A percentile compares a stretch with the other conserved stretches of the same genome.
These are phyloP conservation scores for Taphrina betulina DNA, from an alignment of 1,139 yeast species.

Conservation along the genomic window DNA sequence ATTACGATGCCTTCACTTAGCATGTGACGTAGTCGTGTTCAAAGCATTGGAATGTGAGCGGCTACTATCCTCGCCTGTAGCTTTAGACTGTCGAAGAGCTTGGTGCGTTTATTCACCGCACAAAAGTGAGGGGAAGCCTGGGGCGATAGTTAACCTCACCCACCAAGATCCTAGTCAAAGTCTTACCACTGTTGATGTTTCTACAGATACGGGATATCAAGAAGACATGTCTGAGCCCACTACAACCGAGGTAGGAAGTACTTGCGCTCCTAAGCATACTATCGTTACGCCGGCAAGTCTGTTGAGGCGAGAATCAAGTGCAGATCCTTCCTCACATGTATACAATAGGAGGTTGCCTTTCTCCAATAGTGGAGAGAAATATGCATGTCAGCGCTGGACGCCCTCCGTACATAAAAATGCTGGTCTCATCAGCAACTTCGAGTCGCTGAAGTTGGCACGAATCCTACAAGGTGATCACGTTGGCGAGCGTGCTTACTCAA, in stretches of 20 bases:
- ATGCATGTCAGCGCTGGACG: constrained; percentile 37
- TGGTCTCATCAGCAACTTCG: constrained; percentile 28
- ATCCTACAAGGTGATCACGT: constrained; percentile 35
- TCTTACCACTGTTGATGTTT: too few relatives aligned
- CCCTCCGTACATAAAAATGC: constrained; percentile 36
- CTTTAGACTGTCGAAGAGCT: not conserved
- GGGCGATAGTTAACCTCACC: not conserved
- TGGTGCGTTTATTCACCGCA: not conserved
- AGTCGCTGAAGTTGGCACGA: constrained; percentile 34
- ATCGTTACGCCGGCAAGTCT: too few relatives aligned
- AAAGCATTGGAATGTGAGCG: not conserved
- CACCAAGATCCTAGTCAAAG: too few relatives aligned
- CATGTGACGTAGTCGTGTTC: not conserved
- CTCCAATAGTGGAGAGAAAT: constrained; percentile 7
- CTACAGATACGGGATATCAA: too few relatives aligned
- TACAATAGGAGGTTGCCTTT: not conserved
- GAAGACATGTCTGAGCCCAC: not conserved
- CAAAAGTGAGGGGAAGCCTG: not conserved
- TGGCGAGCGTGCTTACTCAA: constrained; percentile 38
- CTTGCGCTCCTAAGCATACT: too few relatives aligned
- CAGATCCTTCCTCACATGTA: constrained; percentile 4
- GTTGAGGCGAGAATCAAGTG: constrained; percentile 19
- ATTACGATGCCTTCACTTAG: not conserved
- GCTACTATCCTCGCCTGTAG: not conserved
- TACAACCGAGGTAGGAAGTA: not conserved